phyloP scores from a whole-genome alignment of 2,329 filamentous ascomycete genomes.

The Rasamsonia emersonii region DNA sequence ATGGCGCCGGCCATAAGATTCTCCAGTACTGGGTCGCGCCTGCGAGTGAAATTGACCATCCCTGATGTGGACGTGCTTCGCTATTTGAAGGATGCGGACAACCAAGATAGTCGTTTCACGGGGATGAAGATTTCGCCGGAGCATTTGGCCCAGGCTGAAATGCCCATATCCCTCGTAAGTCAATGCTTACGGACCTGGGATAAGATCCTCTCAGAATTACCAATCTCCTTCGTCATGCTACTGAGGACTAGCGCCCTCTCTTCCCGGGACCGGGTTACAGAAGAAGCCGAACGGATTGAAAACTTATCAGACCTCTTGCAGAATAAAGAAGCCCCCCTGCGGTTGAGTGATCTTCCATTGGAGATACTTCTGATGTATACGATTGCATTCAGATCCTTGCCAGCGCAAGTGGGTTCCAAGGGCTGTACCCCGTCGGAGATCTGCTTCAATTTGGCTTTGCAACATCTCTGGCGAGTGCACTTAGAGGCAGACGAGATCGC shows the following conservation, averaged over 20 bases:
- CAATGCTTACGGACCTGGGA: background rate
- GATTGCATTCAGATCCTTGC: too few species aligned
- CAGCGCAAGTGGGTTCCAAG: too few species aligned
- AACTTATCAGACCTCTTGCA: too few species aligned
- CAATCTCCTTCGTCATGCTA: too few species aligned
- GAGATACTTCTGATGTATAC: too few species aligned
- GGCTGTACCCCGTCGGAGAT: too few species aligned
- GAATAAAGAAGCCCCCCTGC: too few species aligned
- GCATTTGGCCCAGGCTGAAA: background rate
- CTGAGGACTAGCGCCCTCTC: too few species aligned
- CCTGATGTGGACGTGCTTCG: constrained; percentile 1
- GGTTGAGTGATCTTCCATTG: too few species aligned
- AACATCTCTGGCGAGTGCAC: constrained; percentile 1
- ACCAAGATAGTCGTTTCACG: background rate
- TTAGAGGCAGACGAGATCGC: background rate
- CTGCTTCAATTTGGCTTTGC: constrained; percentile 1
- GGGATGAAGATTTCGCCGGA: background rate
- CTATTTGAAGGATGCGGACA: constrained; percentile 1
- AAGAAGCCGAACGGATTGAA: too few species aligned
- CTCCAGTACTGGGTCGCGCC: constrained; percentile 3
- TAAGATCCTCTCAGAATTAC: background rate
- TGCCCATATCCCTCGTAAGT: constrained; percentile 1
- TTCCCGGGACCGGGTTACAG: too few species aligned
- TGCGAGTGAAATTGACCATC: constrained; percentile 2
- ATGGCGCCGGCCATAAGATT: constrained; percentile 4